Base-by-base conservation (phyloP, 2,329 filamentous ascomycete genomes). In the Phyllosticta capitalensis region DNA sequence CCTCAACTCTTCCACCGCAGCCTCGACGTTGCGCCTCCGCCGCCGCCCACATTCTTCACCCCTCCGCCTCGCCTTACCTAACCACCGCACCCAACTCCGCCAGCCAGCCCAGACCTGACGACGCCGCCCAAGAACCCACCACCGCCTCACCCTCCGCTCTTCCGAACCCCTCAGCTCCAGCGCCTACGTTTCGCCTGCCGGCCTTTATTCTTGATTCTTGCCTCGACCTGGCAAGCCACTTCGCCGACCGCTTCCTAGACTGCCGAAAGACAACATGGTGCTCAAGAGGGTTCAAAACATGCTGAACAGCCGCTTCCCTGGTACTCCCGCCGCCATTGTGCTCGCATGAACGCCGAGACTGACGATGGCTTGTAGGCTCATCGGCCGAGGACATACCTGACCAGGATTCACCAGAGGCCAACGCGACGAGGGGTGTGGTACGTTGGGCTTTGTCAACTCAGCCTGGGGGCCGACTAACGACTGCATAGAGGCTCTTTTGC, bases 401-500 rank as follows among this genome's bases (percentile, higher is more conserved):
- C 24, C 76, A 76, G 61, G 84, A 86, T 67, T 82, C 82, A 14
- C 88, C 87, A 58, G 87, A 90, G 74, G 82, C 79, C 61, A 85
- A 82, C 67, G 87, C 83, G 52, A 74, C 79, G 56, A 81, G 83
- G 66, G 86, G 79, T 69, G 85, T 90, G 21, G 61, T 58, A 33
- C 24, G 30, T 50, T 49, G n/a, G 49, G 55, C 58, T 53, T 52
- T 53, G 61, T 60, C 64, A 61, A 65, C 61, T 63, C 54, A 24
- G 53, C 56, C 54, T 14, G 21, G 48, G 21, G 28, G 22, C n/a
- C 24, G 19, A 28, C 20, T 38, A 54, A 19, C n/a, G 28, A 51
- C 38, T 54, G 50, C 38, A 28, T 45, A 92, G 89, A 88, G 81
- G 79, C 80, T 84, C 52, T 95, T 95, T 71, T 95, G 90, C 79